Evolutionary conservation across 768 basidiomycete genomes (phyloP).

Genomic region (Boletus pseudo-olivaceus): DNA sequence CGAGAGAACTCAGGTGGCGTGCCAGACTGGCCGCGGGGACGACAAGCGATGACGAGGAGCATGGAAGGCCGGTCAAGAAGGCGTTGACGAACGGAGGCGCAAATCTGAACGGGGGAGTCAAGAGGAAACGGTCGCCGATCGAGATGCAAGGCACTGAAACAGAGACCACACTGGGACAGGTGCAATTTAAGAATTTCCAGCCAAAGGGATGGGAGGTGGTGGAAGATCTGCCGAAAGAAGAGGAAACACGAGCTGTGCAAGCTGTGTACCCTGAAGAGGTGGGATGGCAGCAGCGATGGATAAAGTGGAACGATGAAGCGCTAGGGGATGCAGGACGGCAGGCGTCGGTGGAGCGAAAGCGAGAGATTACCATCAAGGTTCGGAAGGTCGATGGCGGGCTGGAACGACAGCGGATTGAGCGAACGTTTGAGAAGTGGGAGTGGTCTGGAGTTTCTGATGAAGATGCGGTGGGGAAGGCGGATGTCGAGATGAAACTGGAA

Average conservation of each 20-base stretch:
- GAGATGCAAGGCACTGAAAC: slow-evolving; percentile 10
- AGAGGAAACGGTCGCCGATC: slow-evolving; percentile 37
- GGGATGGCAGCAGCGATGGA: slow-evolving; percentile 47
- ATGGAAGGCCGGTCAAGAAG: slow-evolving; percentile 24
- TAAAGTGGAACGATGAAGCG: slow-evolving; percentile 26
- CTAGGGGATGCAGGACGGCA: slow-evolving; percentile 26
- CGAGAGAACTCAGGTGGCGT: slow-evolving; percentile 85
- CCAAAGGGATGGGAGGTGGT: slow-evolving; percentile 65
- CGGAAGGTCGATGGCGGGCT: slow-evolving; percentile 53
- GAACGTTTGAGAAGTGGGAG: slow-evolving; percentile 63
- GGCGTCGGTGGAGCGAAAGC: slow-evolving; percentile 43
- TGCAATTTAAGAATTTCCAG: slow-evolving; percentile 61
- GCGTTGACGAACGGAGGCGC: slow-evolving; percentile 26
- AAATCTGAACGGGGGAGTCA: slow-evolving; percentile 28
- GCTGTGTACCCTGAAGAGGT: slow-evolving; percentile 39
- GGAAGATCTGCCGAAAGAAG: slow-evolving; percentile 40
- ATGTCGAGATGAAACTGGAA: slow-evolving; percentile 32
- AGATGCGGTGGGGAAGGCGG: slow-evolving; percentile 6
- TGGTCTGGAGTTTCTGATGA: slow-evolving; percentile 37
- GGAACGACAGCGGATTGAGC: slow-evolving; percentile 70
- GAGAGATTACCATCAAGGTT: slow-evolving; percentile 54
- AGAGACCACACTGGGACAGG: slow-evolving; percentile 18
- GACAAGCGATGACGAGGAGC: slow-evolving; percentile 66
- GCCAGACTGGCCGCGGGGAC: slow-evolving; percentile 58
- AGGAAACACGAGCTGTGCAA: slow-evolving; percentile 37